Conservation (phyloP, 169 alveolate species). For the Plasmodium chabaudi region DNA sequence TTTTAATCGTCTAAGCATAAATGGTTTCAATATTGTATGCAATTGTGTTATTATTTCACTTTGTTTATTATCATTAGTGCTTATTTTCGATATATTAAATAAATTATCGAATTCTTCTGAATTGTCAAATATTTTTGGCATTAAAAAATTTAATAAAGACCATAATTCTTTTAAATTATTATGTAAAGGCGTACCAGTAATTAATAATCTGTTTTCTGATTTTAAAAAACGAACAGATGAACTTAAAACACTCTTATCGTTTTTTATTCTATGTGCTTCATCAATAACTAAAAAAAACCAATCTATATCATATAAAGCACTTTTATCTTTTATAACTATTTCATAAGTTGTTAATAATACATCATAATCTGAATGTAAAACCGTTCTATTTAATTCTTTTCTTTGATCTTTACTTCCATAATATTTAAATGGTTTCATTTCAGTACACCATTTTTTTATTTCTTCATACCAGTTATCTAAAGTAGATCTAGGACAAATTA, state of each 20-base stretch:
- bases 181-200: conserved; percentile 99
- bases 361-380: conserved; percentile 89
- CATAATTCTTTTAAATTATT: conserved; percentile 98
- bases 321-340: conserved; percentile 93
- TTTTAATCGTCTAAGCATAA: conserved; percentile 97
- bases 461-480: conserved; percentile 98
- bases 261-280: conserved; percentile 99
- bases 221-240: conserved; percentile 89
- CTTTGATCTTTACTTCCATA: conserved; percentile 97
- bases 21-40: conserved; percentile 97
- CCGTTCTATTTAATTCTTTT: conserved; percentile 77
- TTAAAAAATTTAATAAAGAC: conserved; percentile 98
- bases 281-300: conserved; percentile 98
- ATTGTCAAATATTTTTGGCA: conserved; percentile 96
- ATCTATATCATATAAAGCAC: conserved; percentile 90
- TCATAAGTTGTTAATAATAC: conserved; percentile 96
- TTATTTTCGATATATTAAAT: conserved; percentile 88
- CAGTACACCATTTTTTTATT: conserved; percentile 95
- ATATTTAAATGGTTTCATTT: conserved; percentile 94
- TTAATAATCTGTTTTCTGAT: conserved; percentile 95
- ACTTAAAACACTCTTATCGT: conserved; percentile 96
- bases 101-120: conserved; percentile 97
- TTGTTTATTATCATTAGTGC: conserved; percentile 79
- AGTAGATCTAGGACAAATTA: conserved; percentile 97
- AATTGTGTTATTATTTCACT: conserved; percentile 90